Evolutionary conservation across 1,139 yeast species (phyloP), one percentile per base, ranked within the genome.

Genomic region (Diutina rugosa): DNA sequence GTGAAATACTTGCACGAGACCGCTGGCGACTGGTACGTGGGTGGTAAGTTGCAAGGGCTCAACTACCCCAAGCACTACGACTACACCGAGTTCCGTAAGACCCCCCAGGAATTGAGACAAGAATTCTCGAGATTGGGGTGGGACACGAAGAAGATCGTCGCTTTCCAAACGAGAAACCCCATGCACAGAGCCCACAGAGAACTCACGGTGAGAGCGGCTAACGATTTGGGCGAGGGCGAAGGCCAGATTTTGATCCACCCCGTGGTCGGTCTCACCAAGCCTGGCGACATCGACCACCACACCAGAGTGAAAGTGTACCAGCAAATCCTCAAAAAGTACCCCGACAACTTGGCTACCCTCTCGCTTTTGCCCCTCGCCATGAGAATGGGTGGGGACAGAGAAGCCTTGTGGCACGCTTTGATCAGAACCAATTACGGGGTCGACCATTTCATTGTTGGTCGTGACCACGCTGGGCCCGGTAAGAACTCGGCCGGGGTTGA

Each of bases 361-460:
- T 86, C 97, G 12, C 77, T 91, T 62, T 78, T 91, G 67, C 98
- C 98, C 18, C 78, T 91, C 65, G 98, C 98, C 55, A 91, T 91
- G 98, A 85, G 98, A 79, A 91, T 91, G 98, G 97, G 95, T 60
- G 98, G 98, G 71, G 97, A 93, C 71, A 85, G 97, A 71, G 98
- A 91, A 75, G 98, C 98, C 44, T 87, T 91, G 56, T 91, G 98
- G 98, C 98, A 91, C 70, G 97, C 97, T 30, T 87, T 91, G 67
- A 91, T 91, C 69, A 87, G 98, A 74, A 89, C 90, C 78, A 91
- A 91, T 74, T 90, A 87, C 69, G 98, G 98, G 69, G 97, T 96
- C 57, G 88, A 96, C 57, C 98, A 91, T 71, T 91, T 91, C 73
- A 93, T 93, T 67, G 97, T 91, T 57, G 98, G 99, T 60, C 85